Evolutionary conservation across 371 early-diverging fungal genomes (phyloP).

Genomic region (Dinochytrium kinnereticum): DNA sequence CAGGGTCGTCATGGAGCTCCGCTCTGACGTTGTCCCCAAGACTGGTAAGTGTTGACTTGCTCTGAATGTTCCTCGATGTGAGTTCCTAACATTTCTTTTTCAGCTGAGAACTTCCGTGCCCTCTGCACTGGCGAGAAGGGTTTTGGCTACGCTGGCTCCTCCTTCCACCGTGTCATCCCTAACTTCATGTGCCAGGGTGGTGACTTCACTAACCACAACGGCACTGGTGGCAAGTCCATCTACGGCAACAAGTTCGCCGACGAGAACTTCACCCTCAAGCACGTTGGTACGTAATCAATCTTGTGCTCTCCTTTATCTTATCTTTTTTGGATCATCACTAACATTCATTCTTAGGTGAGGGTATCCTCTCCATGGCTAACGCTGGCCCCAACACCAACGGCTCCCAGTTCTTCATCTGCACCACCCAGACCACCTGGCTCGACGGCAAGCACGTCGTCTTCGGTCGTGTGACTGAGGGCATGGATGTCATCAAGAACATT

Average conservation of each 20-base stretch:
- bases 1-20: conserved; percentile 66
- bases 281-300: conserved; percentile 43
- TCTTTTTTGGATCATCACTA: too few species aligned
- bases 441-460: conserved; percentile 99
- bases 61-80: background rate
- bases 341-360: conserved; percentile 38
- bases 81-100: background rate
- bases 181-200: conserved; percentile 53
- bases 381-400: conserved; percentile 83
- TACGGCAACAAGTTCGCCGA: conserved; percentile 66
- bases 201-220: conserved; percentile 70
- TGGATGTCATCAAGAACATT: conserved; percentile 79
- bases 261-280: conserved; percentile 71
- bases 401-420: conserved; percentile 92
- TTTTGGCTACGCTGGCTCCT: conserved; percentile 60
- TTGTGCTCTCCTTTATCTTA: too few species aligned
- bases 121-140: conserved; percentile 67
- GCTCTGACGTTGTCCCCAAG: conserved; percentile 59
- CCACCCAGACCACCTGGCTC: conserved; percentile 72
- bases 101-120: conserved; percentile 58
- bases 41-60: conserved; percentile 24
- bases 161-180: conserved; percentile 62
- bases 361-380: conserved; percentile 63
- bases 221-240: conserved; percentile 65
- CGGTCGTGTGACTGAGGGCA: conserved; percentile 68